Evolutionary conservation across 2,329 filamentous ascomycete genomes (phyloP).

Genomic region (Sporothrix variecibatus): DNA sequence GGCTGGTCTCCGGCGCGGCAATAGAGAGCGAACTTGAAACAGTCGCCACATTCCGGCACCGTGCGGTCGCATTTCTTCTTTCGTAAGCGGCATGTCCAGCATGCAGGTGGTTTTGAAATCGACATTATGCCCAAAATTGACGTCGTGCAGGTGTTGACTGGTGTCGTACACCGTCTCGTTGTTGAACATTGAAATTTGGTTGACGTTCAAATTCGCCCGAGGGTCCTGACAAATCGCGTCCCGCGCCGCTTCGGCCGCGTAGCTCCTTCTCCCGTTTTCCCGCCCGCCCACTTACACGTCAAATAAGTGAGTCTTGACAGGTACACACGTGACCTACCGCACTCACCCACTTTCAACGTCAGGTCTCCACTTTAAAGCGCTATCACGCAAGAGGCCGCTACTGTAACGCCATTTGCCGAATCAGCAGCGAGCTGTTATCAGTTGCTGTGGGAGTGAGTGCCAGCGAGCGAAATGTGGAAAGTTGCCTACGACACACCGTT

Average conservation of each 20-base stretch:
- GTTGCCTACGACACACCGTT: background rate
- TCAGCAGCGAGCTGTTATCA: background rate
- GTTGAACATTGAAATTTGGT: no score
- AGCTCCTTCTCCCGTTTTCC: no score
- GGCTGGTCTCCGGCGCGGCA: background rate
- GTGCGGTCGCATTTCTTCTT: background rate
- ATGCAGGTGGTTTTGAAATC: background rate
- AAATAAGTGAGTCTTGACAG: background rate
- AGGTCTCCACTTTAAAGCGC: background rate
- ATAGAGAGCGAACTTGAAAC: background rate
- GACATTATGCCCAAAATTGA: no score
- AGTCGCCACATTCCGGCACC: background rate
- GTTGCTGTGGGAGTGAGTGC: background rate
- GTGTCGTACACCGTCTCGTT: no score
- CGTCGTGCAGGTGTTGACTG: no score
- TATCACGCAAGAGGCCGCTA: slow-evolving; percentile 13
- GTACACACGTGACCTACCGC: background rate
- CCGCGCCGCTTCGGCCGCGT: no score
- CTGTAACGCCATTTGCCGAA: slow-evolving; percentile 18
- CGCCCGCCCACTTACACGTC: background rate
- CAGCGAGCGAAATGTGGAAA: background rate
- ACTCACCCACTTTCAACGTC: background rate
- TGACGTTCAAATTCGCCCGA: no score
- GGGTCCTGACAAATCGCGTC: no score
- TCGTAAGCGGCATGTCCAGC: background rate